Conservation (phyloP, 2,329 filamentous ascomycete genomes). For the Dothideomycetes sp. region DNA sequence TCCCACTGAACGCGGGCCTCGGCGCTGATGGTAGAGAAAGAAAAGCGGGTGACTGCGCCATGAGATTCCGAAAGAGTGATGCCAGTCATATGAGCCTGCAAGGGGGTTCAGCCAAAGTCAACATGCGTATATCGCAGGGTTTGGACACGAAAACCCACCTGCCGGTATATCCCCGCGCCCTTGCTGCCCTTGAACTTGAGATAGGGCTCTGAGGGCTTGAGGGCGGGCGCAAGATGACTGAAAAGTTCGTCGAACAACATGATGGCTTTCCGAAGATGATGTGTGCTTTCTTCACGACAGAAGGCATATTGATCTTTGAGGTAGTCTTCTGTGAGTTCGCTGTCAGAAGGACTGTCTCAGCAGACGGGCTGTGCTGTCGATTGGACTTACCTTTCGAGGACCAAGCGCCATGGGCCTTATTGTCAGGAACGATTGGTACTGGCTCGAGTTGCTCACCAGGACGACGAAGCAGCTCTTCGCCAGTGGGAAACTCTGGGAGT, state of each 20-base stretch:
- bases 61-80: conserved; percentile 47
- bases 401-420: conserved; percentile 48
- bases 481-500: neutral
- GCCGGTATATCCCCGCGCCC: too few species aligned
- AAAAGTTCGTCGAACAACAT: conserved; percentile 38
- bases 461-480: neutral
- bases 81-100: conserved; percentile 54
- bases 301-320: conserved; percentile 64
- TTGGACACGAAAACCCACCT: too few species aligned
- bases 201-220: too few species aligned
- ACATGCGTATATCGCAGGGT: too few species aligned
- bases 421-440: conserved; percentile 19
- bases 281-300: conserved; percentile 61
- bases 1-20: conserved; percentile 59
- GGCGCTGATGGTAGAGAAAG: conserved; percentile 57
- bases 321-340: conserved; percentile 48
- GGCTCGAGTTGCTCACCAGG: neutral
- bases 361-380: too few species aligned
- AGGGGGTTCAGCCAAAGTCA: neutral
- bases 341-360: too few species aligned
- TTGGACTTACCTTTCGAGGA: conserved; percentile 35
- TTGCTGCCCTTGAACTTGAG: too few species aligned
- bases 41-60: conserved; percentile 56
- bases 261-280: conserved; percentile 58
- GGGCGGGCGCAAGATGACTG: too few species aligned